Evolutionary conservation across 345 rosid species (phyloP).

Genomic region (Erodium maritimum): DNA sequence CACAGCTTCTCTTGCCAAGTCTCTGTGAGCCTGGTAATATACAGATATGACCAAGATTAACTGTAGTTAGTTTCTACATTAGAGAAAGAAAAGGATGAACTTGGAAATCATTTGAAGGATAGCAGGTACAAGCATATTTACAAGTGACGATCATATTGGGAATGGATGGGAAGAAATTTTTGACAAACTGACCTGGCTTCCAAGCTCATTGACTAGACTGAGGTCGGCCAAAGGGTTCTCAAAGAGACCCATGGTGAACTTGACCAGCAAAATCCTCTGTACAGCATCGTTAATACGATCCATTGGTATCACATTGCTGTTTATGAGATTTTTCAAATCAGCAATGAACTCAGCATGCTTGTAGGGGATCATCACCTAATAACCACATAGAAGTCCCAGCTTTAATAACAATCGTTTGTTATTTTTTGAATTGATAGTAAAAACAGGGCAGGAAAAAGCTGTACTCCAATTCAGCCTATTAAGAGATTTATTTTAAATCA

Average conservation of each 20-base stretch:
- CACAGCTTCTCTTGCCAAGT: slow-evolving; percentile 94
- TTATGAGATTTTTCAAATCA: slow-evolving; percentile 54
- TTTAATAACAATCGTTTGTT: slow-evolving; percentile 2
- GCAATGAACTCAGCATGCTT: slow-evolving; percentile 62
- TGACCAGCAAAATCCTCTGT: slow-evolving; percentile 60
- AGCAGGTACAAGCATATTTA: too few relatives aligned
- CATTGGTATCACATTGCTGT: slow-evolving; percentile 44
- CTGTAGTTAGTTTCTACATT: background rate
- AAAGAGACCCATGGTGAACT: slow-evolving; percentile 83
- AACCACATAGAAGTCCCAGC: slow-evolving; percentile 1
- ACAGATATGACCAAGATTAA: slow-evolving; percentile 7
- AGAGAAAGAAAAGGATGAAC: background rate
- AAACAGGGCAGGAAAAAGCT: background rate
- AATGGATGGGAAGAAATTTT: background rate
- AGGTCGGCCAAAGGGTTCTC: slow-evolving; percentile 83
- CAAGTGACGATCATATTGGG: background rate
- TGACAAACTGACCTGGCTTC: slow-evolving; percentile 53
- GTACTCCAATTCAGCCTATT: background rate
- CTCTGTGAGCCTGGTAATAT: slow-evolving; percentile 61
- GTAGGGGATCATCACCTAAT: slow-evolving; percentile 84
- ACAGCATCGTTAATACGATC: slow-evolving; percentile 92
- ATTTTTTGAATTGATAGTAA: background rate
- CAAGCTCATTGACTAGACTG: slow-evolving; percentile 63
- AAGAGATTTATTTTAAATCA: slow-evolving; percentile 8
- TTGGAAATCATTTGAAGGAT: too few relatives aligned